Base-by-base conservation (phyloP, 2,329 filamentous ascomycete genomes). In the Sarocladium kiliense region DNA sequence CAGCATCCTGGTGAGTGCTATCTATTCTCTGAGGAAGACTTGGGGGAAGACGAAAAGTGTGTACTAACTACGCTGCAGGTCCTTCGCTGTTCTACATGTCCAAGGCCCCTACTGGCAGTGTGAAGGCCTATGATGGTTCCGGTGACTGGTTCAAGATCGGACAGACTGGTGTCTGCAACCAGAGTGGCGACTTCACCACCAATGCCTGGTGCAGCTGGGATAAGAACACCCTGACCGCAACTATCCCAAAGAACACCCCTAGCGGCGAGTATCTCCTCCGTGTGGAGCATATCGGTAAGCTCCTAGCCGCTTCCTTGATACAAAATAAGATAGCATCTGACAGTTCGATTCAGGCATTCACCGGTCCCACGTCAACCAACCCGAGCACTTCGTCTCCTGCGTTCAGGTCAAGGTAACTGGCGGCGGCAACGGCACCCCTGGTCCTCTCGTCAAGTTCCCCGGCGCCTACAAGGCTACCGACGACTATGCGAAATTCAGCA, bases 231-330 rank as follows among this genome's bases (percentile, higher is more conserved):
- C 58, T 65, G 14, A 65, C 67, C 55, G 64, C 68, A 19, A 69
- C 63, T 2, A 67, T 74, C 50, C 70, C 68, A 21, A 59, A 57
- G 18, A 58, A 65, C 53, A 64, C 66, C 37, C 68, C 72, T 36
- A 57, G 60, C 34, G 73, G 73, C 12, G 68, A 75, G 55, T 70
- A 71, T 44, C 66, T 71, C 51, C 45, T 69, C 37, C 67, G 68
- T 12, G 58, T 63, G 5, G 69, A 71, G 59, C 68, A 70, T 51
- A 69, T 71, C 53, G 68, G 61, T 60, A 10, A 27, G 27, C 34
- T 7, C 19, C 16, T 23, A 5, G 5, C 19, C n/a, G 18, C 9
- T 21, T 11, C n/a, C 23, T 21, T 5, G 19, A 45, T 16, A 7
- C 23, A n/a, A 41, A 4, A 16, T 18, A 39, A 11, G 36, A 39